Conservation (phyloP, 148 eudicot species). For the Hydrangea macrophylla region DNA sequence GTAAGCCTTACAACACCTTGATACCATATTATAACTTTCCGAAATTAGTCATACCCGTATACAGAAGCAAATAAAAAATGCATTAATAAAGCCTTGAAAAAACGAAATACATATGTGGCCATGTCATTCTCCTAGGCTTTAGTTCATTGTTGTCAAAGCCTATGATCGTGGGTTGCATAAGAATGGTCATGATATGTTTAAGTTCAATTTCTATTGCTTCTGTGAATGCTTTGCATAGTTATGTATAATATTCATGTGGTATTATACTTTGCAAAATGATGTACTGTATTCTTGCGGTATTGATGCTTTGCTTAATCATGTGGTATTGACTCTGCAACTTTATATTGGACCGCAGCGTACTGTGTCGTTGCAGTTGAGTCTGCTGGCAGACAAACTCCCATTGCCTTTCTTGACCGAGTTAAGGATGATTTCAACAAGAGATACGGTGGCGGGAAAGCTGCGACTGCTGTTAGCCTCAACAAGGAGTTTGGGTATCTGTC, state of each 20-base stretch:
- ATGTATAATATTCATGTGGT: too few species aligned
- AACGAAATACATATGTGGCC: too few species aligned
- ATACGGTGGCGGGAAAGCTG: constrained; percentile 31
- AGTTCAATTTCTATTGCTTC: neutral
- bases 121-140: too few species aligned
- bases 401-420: constrained; percentile 27
- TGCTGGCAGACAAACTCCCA: constrained; percentile 27
- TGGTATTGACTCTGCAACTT: constrained; percentile 6
- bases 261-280: too few species aligned
- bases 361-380: constrained; percentile 31
- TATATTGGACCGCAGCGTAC: constrained; percentile 18
- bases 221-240: neutral
- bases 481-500: constrained; percentile 26
- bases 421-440: constrained; percentile 26
- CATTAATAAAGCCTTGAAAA: too few species aligned
- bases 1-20: too few species aligned
- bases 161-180: neutral
- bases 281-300: too few species aligned
- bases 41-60: too few species aligned
- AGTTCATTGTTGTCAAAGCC: too few species aligned
- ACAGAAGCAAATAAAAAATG: too few species aligned
- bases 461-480: constrained; percentile 28
- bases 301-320: neutral
- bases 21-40: too few species aligned
- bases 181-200: too few species aligned